Percentiles rank a stretch among this genome's conserved stretches.
Conservation (phyloP, 208 protist genomes). For the Leishmania turanica region DNA sequence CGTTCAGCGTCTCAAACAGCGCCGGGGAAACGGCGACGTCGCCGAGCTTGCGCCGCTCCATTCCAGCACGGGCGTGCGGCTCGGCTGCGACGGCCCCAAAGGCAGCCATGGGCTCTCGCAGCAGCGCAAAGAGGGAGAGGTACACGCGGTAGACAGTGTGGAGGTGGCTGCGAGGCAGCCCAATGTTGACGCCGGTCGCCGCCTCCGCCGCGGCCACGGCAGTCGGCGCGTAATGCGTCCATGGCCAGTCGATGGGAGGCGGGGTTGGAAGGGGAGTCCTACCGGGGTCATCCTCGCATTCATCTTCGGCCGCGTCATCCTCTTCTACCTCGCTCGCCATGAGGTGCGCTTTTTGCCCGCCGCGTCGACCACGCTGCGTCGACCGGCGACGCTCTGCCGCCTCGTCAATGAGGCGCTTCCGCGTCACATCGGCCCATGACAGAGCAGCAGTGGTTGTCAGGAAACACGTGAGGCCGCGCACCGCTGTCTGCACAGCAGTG, state of each 20-base stretch:
- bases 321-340: constrained; percentile 25
- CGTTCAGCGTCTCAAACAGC: constrained; percentile 55
- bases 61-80: constrained; percentile 32
- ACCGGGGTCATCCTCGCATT: constrained; percentile 19
- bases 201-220: not conserved
- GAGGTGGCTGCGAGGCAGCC: constrained; percentile 75
- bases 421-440: constrained; percentile 40
- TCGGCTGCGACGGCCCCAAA: constrained; percentile 32
- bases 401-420: constrained; percentile 23
- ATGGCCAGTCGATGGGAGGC: constrained; percentile 38
- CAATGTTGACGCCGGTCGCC: constrained; percentile 13
- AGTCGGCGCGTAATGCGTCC: constrained; percentile 24
- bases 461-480: constrained; percentile 71
- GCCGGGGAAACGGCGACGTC: constrained; percentile 51
- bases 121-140: constrained; percentile 67
- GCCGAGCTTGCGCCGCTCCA: constrained; percentile 63
- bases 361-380: not conserved
- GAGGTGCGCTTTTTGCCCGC: not conserved
- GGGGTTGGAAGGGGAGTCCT: constrained; percentile 11
- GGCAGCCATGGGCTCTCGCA: constrained; percentile 72
- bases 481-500: constrained; percentile 49
- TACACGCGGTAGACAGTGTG: constrained; percentile 85
- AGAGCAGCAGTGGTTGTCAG: constrained; percentile 60
- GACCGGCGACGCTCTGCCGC: constrained; percentile 23
- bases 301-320: constrained; percentile 6